Evolutionary conservation across 345 rosid genomes (phyloP), one percentile per base, ranked within the genome.

Genomic region (Dovyalis caffra): DNA sequence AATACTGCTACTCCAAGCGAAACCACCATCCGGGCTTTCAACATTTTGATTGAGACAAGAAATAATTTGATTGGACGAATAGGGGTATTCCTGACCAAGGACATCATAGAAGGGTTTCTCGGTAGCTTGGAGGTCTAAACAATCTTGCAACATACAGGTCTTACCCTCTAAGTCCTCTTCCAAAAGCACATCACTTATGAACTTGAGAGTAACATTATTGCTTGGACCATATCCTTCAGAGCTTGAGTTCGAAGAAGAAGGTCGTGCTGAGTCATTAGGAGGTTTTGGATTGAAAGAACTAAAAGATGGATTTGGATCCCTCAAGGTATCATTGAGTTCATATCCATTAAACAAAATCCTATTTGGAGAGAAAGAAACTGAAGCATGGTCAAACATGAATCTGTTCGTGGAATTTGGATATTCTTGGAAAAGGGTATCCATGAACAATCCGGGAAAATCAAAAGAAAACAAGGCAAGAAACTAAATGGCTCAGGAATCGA

Each of bases 21-120:
- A 16, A 23, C n/a, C 25, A 23, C 26, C n/a, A 11, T 34, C 69
- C 11, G 20, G 14, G 32, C 60, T 33, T 23, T 26, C 31, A 35
- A 16, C 37, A n/a, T 38, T 37, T 57, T 8, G 70, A 49, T 51
- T 40, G 23, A 37, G 37, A 35, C 35, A 25, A 15, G 28, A 25
- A 58, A 16, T 34, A 56, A 43, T 8, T 51, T 33, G 49, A 58
- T 64, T 51, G 26, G 64, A 29, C 6, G 64, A 47, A 45, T 28
- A 49, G n/a, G 81, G 81, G 38, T 58, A 72, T 29, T 58, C 57
- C 74, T 70, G 70, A 28, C 68, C 69, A 31, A 76, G 78, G 64
- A 67, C 82, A 57, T 80, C 82, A 32, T 71, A 72, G 8, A 83
- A 75, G 28, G 82, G 72, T 68, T 80, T 83, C 75, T 80, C 84